These are phyloP conservation scores for Arthrobotrys musiformis DNA, from an alignment of 2,329 filamentous ascomycete genomes.

Conservation along the genomic window DNA sequence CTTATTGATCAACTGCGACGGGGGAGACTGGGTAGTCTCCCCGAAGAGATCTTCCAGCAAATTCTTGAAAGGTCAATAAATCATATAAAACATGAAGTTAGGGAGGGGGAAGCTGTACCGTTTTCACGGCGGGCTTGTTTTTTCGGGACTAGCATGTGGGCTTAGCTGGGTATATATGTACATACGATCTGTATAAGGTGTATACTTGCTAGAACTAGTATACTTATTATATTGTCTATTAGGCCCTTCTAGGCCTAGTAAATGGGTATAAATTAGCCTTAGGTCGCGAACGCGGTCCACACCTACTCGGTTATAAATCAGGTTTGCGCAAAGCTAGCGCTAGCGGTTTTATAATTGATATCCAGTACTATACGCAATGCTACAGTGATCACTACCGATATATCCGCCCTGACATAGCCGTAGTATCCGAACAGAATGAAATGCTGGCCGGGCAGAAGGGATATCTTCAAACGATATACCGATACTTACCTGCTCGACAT, in stretches of 20 bases:
- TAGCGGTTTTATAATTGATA: too few species aligned
- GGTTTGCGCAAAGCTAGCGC: too few species aligned
- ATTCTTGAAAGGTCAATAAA: constrained; percentile 30
- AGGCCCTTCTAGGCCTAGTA: too few species aligned
- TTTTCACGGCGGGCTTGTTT: constrained; percentile 57
- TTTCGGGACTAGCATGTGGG: too few species aligned
- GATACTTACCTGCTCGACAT: background rate
- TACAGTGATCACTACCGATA: background rate
- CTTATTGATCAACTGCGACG: background rate
- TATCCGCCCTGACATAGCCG: background rate
- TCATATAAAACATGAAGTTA: constrained; percentile 17
- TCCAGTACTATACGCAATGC: too few species aligned
- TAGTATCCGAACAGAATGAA: background rate
- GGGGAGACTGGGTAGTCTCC: constrained; percentile 21
- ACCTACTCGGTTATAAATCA: too few species aligned
- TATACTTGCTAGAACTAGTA: too few species aligned
- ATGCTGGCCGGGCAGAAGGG: background rate
- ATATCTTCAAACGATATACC: background rate
- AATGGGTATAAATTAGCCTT: too few species aligned
- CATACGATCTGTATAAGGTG: too few species aligned
- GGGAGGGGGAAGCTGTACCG: constrained; percentile 62
- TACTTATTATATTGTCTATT: too few species aligned
- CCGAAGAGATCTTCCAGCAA: constrained; percentile 54
- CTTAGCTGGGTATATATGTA: too few species aligned
- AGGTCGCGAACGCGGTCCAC: too few species aligned